These are phyloP conservation scores for Ogataea paradorogensis DNA, from an alignment of 805 yeast genomes.

Conservation along the genomic window DNA sequence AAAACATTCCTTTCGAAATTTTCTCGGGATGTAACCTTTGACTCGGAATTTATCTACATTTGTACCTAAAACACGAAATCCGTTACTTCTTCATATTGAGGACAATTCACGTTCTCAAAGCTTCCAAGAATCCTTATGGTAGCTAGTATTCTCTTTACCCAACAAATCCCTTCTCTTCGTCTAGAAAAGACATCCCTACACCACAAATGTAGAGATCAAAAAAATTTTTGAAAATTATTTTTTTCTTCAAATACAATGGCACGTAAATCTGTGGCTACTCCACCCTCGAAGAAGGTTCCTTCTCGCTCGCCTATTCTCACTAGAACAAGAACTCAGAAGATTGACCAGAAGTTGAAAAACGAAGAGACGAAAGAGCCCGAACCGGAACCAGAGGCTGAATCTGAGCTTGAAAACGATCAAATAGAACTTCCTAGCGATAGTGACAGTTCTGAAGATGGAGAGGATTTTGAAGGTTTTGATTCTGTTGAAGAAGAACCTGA, in stretches of 20 bases:
- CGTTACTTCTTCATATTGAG: background rate
- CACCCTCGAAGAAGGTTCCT: conserved; percentile 16
- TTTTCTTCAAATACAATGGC: conserved; percentile 5
- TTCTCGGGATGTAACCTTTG: background rate
- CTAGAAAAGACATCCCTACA: conserved; percentile 3
- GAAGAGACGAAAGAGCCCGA: conserved; percentile 2
- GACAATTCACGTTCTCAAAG: background rate
- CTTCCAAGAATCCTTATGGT: too few species aligned
- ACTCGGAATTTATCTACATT: background rate
- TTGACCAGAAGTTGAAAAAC: conserved; percentile 10
- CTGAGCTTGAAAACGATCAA: conserved; percentile 14
- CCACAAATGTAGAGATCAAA: conserved; percentile 6
- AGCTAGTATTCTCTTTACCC: background rate
- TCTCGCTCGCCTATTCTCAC: conserved; percentile 26
- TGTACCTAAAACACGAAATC: background rate
- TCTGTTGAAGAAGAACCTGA: conserved; percentile 9
- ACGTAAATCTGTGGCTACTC: conserved; percentile 12
- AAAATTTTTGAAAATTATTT: conserved; percentile 3
- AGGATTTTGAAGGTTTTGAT: conserved; percentile 21
- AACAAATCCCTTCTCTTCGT: conserved; percentile 2
- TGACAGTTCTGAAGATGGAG: conserved; percentile 13
- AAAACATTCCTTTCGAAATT: conserved; percentile 1
- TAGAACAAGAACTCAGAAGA: conserved; percentile 18
- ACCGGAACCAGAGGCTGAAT: conserved; percentile 10
- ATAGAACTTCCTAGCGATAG: conserved; percentile 19